A percentile compares a stretch with the other conserved stretches of the same genome.
These are phyloP conservation scores for Phytophthora parvispora DNA, from an alignment of 352 stramenopile species.

Conservation along the genomic window DNA sequence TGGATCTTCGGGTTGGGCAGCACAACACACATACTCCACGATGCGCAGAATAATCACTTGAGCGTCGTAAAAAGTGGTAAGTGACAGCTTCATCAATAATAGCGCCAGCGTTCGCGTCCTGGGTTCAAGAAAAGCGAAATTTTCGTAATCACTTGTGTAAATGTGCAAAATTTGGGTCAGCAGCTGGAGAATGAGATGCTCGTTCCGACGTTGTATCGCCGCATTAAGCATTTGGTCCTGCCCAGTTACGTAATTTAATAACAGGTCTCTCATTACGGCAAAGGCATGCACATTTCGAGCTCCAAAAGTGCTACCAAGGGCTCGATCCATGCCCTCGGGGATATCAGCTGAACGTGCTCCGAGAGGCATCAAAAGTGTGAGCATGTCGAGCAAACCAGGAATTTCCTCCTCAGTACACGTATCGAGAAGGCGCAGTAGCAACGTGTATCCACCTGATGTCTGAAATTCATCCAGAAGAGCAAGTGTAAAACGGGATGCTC, in stretches of 20 bases:
- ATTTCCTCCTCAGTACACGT: constrained; percentile 51
- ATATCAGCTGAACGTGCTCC: constrained; percentile 53
- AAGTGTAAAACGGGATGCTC: constrained; percentile 66
- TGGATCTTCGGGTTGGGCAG: constrained; percentile 49
- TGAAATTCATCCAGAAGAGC: constrained; percentile 79
- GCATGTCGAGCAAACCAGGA: constrained; percentile 57
- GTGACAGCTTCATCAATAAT: constrained; percentile 71
- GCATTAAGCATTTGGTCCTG: constrained; percentile 20
- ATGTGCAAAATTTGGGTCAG: constrained; percentile 76
- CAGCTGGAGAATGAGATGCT: constrained; percentile 68
- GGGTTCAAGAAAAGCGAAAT: constrained; percentile 77
- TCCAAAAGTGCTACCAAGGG: constrained; percentile 49
- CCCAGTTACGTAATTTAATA: constrained; percentile 59
- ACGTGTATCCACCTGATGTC: constrained; percentile 64
- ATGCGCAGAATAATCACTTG: constrained; percentile 79
- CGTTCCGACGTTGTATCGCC: constrained; percentile 26
- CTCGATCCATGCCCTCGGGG: constrained; percentile 46
- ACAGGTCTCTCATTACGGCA: constrained; percentile 68
- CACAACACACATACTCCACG: constrained; percentile 82
- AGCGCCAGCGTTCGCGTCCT: constrained; percentile 77
- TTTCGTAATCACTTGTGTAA: constrained; percentile 79
- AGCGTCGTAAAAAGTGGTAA: constrained; percentile 63
- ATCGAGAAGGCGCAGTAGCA: constrained; percentile 58
- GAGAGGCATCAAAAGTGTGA: constrained; percentile 67
- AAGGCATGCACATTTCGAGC: constrained; percentile 78